Percentiles rank a stretch among this genome's conserved stretches.
phyloP scores from a whole-genome alignment of 495 filamentous ascomycete species.

The Hypoxylon trugodes region DNA sequence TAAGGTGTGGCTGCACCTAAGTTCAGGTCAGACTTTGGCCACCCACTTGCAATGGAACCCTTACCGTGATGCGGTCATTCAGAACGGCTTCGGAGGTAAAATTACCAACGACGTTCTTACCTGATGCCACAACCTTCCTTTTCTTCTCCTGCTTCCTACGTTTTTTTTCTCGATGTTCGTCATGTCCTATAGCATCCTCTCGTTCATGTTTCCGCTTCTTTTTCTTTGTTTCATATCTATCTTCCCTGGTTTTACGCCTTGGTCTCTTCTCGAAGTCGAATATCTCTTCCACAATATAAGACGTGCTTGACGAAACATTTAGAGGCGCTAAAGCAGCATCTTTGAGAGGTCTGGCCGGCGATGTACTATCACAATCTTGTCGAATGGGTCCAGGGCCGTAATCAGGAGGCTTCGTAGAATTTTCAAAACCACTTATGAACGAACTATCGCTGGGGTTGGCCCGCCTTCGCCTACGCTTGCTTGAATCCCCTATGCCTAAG shows the following conservation, averaged over 20 bases:
- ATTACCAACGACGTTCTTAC: conserved; percentile 64
- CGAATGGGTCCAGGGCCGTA: conserved; percentile 10
- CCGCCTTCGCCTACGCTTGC: conserved; percentile 33
- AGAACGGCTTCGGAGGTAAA: conserved; percentile 72
- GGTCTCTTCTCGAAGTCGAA: conserved; percentile 64
- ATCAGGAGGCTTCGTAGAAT: conserved; percentile 21
- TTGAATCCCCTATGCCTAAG: conserved; percentile 5
- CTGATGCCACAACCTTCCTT: conserved; percentile 43
- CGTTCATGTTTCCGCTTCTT: conserved; percentile 51
- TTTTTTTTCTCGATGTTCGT: conserved; percentile 41
- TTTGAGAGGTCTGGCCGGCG: conserved; percentile 3
- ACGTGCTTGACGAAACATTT: conserved; percentile 24
- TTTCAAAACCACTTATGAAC: conserved; percentile 37
- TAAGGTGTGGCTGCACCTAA: conserved; percentile 64
- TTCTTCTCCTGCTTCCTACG: conserved; percentile 48
- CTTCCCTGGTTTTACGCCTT: conserved; percentile 68
- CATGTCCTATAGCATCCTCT: conserved; percentile 33
- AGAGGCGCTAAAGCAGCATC: conserved; percentile 14
- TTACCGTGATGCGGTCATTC: conserved; percentile 69
- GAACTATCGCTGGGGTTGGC: conserved; percentile 34
- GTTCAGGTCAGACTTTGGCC: conserved; percentile 36
- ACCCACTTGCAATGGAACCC: conserved; percentile 18
- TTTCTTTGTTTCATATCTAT: conserved; percentile 61
- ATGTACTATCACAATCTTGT: conserved; percentile 1
- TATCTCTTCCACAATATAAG: conserved; percentile 6